Base-by-base conservation (phyloP, 116 monocot genomes). In the Iris pallida region DNA sequence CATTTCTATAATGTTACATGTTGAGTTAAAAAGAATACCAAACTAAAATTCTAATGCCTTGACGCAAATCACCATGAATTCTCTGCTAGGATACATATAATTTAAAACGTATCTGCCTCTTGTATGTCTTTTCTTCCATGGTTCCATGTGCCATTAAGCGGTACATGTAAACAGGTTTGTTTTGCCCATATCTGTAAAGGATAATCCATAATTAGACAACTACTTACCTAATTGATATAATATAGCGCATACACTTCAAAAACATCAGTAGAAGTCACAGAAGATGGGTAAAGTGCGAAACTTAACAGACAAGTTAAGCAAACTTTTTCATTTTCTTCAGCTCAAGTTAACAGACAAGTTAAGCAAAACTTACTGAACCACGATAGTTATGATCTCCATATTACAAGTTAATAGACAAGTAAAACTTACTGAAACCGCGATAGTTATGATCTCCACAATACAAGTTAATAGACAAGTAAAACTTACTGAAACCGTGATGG, bases 101-200 rank as follows among this genome's bases (percentile, higher is more conserved):
- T 44, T 44, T 61, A 13, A 53, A 18, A 15, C 73, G 58, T 77
- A 89, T 92, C 92, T 96, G 96, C 20, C 96, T 82, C 54, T 96
- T 96, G 46, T 96, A 96, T 79, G 92, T 96, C 77, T 96, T 96
- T 67, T 96, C 96, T 71, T 96, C 96, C 96, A 96, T 96, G 12
- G 96, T 89, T 65, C 83, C 77, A 84, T 96, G 92, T 14, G 96
- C 92, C 89, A 96, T 81, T 64, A 96, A 73, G 2, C 96, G 81
- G 66, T 96, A 96, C 68, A 89, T 92, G 85, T 81, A 96, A 58
- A 96, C 96, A 56, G 96, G 92, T 47, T 92, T 96, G 30, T 65
- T 81, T 64, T 96, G 96, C 41, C 96, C 96, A 83, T 92, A 96
- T 79, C 96, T 96, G 77, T 55, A 80, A 74, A 53, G 9, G 46